Percentiles rank a stretch among this genome's conserved stretches.
Evolutionary conservation across 2,329 filamentous ascomycete species (phyloP).

Genomic region (Knufia petricola): DNA sequence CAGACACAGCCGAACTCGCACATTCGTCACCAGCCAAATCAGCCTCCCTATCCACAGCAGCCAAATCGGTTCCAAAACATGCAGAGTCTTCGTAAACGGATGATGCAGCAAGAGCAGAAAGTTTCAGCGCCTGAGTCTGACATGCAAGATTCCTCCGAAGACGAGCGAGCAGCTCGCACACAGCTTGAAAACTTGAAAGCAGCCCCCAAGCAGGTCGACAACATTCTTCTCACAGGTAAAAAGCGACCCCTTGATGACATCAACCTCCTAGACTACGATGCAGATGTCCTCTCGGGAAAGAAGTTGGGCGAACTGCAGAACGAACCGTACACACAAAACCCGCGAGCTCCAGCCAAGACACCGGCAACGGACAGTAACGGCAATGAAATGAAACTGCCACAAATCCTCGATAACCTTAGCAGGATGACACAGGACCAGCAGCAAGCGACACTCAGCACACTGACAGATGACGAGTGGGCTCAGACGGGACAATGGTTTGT

Average conservation of each 20-base stretch:
- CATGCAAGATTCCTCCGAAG: slow-evolving; percentile 17
- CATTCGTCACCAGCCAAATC: not conserved
- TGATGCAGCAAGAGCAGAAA: slow-evolving; percentile 1
- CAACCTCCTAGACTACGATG: slow-evolving; percentile 38
- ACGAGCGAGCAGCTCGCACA: slow-evolving; percentile 11
- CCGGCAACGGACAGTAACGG: slow-evolving; percentile 13
- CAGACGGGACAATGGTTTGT: slow-evolving; percentile 53
- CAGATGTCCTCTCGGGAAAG: slow-evolving; percentile 36
- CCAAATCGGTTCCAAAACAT: not conserved
- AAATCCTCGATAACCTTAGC: slow-evolving; percentile 31
- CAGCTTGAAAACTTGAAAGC: not conserved
- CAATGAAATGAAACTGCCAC: slow-evolving; percentile 25
- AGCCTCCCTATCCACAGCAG: not conserved
- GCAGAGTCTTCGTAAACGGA: slow-evolving; percentile 2
- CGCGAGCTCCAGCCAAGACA: slow-evolving; percentile 24
- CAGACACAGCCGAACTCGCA: not conserved
- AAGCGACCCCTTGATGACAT: slow-evolving; percentile 21
- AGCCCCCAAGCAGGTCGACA: not conserved
- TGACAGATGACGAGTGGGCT: slow-evolving; percentile 50
- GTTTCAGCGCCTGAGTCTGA: slow-evolving; percentile 6
- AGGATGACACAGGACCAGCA: slow-evolving; percentile 34
- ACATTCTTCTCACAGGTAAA: not conserved
- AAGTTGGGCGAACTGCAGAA: slow-evolving; percentile 39
- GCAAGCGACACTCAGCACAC: slow-evolving; percentile 40
- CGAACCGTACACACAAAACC: slow-evolving; percentile 41